Conservation (phyloP, 768 basidiomycete species). For the Gloeophyllum trabeum region DNA sequence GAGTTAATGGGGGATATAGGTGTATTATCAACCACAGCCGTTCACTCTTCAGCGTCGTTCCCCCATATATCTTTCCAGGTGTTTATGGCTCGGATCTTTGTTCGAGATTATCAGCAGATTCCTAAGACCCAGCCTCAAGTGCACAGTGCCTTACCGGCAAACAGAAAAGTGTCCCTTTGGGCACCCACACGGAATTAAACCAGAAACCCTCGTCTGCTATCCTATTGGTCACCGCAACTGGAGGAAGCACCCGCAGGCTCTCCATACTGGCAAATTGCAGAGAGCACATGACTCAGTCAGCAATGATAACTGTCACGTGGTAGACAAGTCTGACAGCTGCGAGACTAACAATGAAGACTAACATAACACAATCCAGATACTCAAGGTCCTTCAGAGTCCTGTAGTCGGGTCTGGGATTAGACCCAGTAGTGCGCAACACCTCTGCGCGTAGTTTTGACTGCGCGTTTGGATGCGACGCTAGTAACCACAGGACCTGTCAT, state of each 20-base stretch:
- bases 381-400: constrained; percentile 8
- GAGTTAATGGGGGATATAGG: too few relatives aligned
- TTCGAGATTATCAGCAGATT: neutral
- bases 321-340: too few relatives aligned
- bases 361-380: constrained; percentile 10
- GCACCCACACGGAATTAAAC: constrained; percentile 28
- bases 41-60: constrained; percentile 36
- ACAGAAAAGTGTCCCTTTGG: constrained; percentile 30
- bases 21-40: too few relatives aligned
- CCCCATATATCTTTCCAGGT: constrained; percentile 40
- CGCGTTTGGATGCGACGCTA: constrained; percentile 36
- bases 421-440: constrained; percentile 25
- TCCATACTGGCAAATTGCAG: constrained; percentile 7
- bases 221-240: constrained; percentile 11
- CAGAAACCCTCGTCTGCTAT: constrained; percentile 4
- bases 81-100: constrained; percentile 40
- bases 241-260: constrained; percentile 10
- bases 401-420: constrained; percentile 7
- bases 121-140: neutral
- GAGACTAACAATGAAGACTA: constrained; percentile 1
- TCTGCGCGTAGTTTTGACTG: constrained; percentile 45
- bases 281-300: too few relatives aligned
- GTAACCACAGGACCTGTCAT: constrained; percentile 36
- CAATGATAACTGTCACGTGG: too few relatives aligned
- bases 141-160: constrained; percentile 19